phyloP scores from a whole-genome alignment of 495 filamentous ascomycete species.

The Tuber indicum region DNA sequence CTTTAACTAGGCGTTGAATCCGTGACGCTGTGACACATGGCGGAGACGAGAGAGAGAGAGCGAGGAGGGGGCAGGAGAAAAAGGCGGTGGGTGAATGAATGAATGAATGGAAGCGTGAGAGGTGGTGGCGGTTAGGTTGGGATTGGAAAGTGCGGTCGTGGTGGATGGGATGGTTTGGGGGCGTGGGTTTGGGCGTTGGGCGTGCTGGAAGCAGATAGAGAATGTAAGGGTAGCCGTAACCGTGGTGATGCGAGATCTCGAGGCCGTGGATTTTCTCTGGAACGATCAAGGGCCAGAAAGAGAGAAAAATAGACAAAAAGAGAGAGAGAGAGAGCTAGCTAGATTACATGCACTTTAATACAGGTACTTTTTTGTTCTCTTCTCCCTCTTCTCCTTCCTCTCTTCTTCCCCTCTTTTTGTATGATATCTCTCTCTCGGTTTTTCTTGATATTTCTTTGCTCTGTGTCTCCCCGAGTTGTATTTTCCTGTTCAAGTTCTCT shows the following conservation, averaged over 20 bases:
- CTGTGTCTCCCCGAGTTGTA: not conserved
- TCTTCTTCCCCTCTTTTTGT: not conserved
- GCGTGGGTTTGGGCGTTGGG: conserved; percentile 1
- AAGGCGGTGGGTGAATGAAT: conserved; percentile 16
- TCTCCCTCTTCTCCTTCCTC: conserved; percentile 7
- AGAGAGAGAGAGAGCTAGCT: not conserved
- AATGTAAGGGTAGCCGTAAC: conserved; percentile 3
- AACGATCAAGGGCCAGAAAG: conserved; percentile 10
- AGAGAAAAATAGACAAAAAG: conserved; percentile 12
- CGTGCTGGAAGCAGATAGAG: not conserved
- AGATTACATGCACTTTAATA: conserved; percentile 6
- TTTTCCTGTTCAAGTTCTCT: not conserved
- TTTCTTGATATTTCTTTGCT: not conserved
- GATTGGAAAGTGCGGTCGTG: conserved; percentile 16
- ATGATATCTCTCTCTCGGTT: not conserved
- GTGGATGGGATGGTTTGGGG: conserved; percentile 1
- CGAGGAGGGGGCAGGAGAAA: conserved; percentile 24
- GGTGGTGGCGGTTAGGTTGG: conserved; percentile 15
- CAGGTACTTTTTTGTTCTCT: conserved; percentile 12
- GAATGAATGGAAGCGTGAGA: conserved; percentile 19
- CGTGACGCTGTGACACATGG: conserved; percentile 32
- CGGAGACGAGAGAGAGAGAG: conserved; percentile 32
- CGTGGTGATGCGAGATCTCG: conserved; percentile 10
- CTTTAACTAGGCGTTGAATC: conserved; percentile 30
- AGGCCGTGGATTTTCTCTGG: conserved; percentile 2